Evolutionary conservation across 352 stramenopile species (phyloP), one percentile per base, ranked within the genome.

Genomic region (Globisporangium camurandrum): DNA sequence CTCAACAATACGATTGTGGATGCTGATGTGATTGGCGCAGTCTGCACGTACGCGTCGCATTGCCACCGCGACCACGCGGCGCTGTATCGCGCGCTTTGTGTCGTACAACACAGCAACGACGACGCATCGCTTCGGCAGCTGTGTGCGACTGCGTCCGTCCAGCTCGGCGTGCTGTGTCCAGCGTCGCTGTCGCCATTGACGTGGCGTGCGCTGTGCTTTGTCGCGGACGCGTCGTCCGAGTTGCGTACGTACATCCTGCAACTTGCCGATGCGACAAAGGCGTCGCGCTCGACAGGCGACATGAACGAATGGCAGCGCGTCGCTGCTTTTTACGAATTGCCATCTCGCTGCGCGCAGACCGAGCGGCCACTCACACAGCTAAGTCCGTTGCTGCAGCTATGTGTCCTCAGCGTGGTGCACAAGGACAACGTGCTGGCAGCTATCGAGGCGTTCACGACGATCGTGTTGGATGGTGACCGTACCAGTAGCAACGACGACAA

Each of bases 151-250:
- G 51, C 46, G 1, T 26, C 51, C 3, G 27, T 43, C 1, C 58
- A 58, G 31, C 40, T 78, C 10, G 39, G 71, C 22, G 37, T 37
- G 1, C 50, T 72, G 22, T 61, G 64, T 23, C 61, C 64, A 0
- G 53, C 54, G 0, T 34, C 34, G 16, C 36, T 75, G 6, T 42
- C 60, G 20, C 20, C 47, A 11, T 14, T 23, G 11, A 39, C 49
- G 23, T 76, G 69, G 67, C 50, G 56, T 34, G 45, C 40, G 5
- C 6, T 75, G 8, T 77, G 64, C 31, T 68, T 61, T 28, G 39
- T 71, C 42, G 58, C 60, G 2, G 57, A 71, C 24, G 54, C 41
- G 2, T 71, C 64, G 16, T 33, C 10, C 1, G 43, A 43, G 7
- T 44, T 78, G 4, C 54, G 41, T 5, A 48, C 68, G 12, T 75